These are phyloP conservation scores for Diaporthe humulicola DNA, from an alignment of 2,329 filamentous ascomycete genomes.

Conservation along the genomic window DNA sequence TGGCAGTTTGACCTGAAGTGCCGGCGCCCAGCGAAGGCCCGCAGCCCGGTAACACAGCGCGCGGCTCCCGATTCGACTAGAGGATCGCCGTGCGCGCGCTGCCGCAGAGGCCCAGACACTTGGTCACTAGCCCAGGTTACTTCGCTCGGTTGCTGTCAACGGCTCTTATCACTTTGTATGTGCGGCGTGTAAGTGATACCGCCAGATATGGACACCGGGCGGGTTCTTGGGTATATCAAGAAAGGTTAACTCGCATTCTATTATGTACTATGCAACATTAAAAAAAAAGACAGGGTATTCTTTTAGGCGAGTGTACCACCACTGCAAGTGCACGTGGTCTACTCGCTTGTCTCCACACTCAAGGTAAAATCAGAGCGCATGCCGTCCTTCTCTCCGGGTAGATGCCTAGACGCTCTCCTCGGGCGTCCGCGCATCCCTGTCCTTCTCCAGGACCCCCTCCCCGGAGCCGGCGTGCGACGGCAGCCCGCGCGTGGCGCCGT, in stretches of 20 bases:
- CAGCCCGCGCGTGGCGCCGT: slow-evolving; percentile 10
- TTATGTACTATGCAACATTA: background rate
- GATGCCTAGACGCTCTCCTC: slow-evolving; percentile 27
- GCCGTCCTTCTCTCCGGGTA: too few species aligned
- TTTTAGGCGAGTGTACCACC: background rate
- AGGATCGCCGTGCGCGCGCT: slow-evolving; percentile 13
- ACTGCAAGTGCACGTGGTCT: background rate
- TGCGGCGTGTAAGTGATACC: background rate
- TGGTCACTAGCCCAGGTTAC: background rate
- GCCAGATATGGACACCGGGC: background rate
- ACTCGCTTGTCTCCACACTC: background rate
- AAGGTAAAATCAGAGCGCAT: background rate
- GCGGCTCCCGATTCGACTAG: background rate
- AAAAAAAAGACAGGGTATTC: slow-evolving; percentile 20
- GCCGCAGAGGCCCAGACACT: background rate
- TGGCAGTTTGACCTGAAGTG: background rate
- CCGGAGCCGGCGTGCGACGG: background rate
- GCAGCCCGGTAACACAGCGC: background rate
- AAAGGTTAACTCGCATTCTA: slow-evolving; percentile 16
- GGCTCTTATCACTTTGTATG: background rate
- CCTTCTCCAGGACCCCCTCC: slow-evolving; percentile 34
- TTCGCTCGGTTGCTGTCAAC: background rate
- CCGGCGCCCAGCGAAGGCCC: background rate
- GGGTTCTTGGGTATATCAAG: background rate
- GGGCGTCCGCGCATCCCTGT: slow-evolving; percentile 11